These are phyloP conservation scores for Ceratocystiopsis sp. DNA, from an alignment of 2,329 filamentous ascomycete species.

Conservation along the genomic window DNA sequence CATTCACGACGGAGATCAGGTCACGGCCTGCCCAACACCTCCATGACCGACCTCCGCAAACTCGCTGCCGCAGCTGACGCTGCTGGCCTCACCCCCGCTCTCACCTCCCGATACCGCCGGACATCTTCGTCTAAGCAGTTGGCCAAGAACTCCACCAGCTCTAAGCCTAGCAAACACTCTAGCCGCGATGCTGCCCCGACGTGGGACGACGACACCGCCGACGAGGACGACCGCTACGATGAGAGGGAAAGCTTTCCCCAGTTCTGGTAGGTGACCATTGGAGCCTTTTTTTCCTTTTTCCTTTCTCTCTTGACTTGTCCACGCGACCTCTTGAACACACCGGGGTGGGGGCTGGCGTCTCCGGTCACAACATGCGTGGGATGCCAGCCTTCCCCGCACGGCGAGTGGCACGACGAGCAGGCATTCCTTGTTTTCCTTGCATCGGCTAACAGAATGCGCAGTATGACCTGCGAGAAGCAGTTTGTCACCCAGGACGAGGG, in stretches of 20 bases:
- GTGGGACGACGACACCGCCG: conserved; percentile 33
- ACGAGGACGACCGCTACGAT: conserved; percentile 30
- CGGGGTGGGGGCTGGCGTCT: no score
- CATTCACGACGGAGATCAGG: conserved; percentile 40
- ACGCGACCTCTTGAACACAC: background rate
- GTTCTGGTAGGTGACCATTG: conserved; percentile 33
- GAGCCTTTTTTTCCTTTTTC: conserved; percentile 4
- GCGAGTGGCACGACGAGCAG: no score
- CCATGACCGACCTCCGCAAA: conserved; percentile 38
- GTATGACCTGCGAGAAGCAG: conserved; percentile 52
- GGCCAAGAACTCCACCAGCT: no score
- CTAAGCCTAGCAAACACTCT: conserved; percentile 23
- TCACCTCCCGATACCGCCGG: no score
- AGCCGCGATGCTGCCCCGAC: background rate
- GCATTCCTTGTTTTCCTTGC: no score
- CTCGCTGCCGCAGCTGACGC: no score
- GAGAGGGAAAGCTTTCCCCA: conserved; percentile 48
- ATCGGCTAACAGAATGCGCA: conserved; percentile 14
- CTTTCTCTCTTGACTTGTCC: background rate
- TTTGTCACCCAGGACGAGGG: conserved; percentile 41
- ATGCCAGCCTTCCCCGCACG: no score
- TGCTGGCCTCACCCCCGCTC: no score
- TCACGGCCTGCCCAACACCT: conserved; percentile 32
- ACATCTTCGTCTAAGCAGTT: no score
- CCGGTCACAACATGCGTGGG: no score